These are phyloP conservation scores for Syncephalastrum racemosum DNA, from an alignment of 371 early-diverging fungal genomes.

Conservation along the genomic window DNA sequence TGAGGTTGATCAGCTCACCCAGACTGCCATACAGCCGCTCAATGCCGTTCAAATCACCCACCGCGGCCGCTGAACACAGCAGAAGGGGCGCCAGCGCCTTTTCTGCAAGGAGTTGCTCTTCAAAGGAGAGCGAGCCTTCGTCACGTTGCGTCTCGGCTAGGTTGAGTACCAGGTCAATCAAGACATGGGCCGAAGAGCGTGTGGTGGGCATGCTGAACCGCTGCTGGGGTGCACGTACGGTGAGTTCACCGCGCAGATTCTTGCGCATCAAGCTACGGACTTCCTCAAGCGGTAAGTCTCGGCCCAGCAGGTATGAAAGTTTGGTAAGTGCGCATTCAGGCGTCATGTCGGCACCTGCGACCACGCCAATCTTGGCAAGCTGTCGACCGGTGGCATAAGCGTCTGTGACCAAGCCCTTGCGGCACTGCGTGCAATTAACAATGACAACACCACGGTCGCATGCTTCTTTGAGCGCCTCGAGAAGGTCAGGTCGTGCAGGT, in stretches of 20 bases:
- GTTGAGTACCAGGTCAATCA: constrained; percentile 53
- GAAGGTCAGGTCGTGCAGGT: constrained; percentile 82
- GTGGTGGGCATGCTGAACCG: constrained; percentile 57
- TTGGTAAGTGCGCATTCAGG: constrained; percentile 96
- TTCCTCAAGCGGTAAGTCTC: constrained; percentile 49
- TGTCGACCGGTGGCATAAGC: constrained; percentile 91
- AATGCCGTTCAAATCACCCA: constrained; percentile 82
- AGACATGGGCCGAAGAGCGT: constrained; percentile 36
- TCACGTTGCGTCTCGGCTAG: constrained; percentile 20
- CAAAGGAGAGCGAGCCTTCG: constrained; percentile 20
- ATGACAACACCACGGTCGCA: constrained; percentile 92
- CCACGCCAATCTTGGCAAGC: constrained; percentile 78
- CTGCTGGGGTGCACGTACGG: constrained; percentile 64
- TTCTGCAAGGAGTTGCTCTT: constrained; percentile 73
- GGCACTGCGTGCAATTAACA: constrained; percentile 94
- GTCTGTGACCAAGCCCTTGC: constrained; percentile 87
- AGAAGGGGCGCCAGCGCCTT: constrained; percentile 80
- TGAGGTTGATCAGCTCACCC: constrained; percentile 58
- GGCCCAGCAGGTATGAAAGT: constrained; percentile 87
- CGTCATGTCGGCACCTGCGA: constrained; percentile 98
- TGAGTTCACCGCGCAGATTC: constrained; percentile 93
- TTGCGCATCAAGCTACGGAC: constrained; percentile 80
- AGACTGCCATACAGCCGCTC: constrained; percentile 62
- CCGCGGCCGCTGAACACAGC: constrained; percentile 86
- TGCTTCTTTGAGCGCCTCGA: constrained; percentile 84